Conservation (phyloP, 331 rosid genomes). For the Pyrus hybrid region DNA sequence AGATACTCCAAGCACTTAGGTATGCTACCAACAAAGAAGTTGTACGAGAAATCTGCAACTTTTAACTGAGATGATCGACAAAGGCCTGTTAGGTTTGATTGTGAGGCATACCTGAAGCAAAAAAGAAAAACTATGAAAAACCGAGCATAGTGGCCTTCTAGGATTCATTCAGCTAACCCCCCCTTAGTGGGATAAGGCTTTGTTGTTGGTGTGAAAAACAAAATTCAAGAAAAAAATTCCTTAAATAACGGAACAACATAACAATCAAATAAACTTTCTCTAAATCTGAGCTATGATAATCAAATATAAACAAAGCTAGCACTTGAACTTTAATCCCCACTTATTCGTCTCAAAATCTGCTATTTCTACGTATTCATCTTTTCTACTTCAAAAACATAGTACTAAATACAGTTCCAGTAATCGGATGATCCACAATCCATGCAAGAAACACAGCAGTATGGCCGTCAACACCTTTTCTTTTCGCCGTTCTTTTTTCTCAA, state of each 20-base stretch:
- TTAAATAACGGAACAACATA: background rate
- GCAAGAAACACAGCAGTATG: background rate
- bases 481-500: background rate
- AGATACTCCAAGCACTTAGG: constrained; percentile 82
- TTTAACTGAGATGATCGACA: constrained; percentile 54
- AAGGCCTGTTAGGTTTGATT: constrained; percentile 43
- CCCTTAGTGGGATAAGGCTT: no score
- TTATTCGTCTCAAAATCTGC: background rate
- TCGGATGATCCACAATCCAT: background rate
- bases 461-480: background rate
- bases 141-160: no score
- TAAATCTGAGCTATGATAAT: no score
- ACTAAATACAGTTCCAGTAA: background rate
- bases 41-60: constrained; percentile 80
- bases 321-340: background rate
- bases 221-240: constrained; percentile 10
- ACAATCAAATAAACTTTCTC: background rate
- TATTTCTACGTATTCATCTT: background rate
- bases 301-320: background rate
- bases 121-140: constrained; percentile 1
- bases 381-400: background rate
- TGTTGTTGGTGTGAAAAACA: background rate
- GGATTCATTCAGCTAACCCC: no score
- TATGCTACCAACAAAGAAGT: constrained; percentile 76
- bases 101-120: constrained; percentile 54